These are phyloP conservation scores for Rhodocollybia butyracea DNA, from an alignment of 768 basidiomycete genomes.

Conservation along the genomic window DNA sequence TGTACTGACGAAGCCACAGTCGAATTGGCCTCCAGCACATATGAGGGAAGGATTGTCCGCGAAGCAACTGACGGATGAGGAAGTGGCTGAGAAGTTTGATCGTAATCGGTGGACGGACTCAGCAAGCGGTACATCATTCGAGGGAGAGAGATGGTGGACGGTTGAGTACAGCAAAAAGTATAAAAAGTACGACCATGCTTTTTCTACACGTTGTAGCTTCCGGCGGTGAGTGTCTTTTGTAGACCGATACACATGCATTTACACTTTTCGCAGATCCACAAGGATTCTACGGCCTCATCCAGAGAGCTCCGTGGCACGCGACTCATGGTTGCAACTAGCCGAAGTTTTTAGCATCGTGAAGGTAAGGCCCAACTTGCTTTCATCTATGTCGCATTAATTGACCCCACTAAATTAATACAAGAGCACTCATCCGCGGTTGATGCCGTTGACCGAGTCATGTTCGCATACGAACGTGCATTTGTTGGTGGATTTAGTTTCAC, in stretches of 20 bases:
- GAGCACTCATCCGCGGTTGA: constrained; percentile 85
- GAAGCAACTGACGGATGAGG: constrained; percentile 52
- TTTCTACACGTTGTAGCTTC: constrained; percentile 78
- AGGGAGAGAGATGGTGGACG: constrained; percentile 83
- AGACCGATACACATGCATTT: background rate
- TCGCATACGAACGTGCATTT: constrained; percentile 89
- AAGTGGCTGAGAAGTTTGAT: constrained; percentile 40
- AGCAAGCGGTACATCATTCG: constrained; percentile 16
- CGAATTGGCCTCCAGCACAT: constrained; percentile 69
- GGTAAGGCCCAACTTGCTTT: constrained; percentile 39
- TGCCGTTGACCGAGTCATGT: constrained; percentile 88
- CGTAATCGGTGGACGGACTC: constrained; percentile 38
- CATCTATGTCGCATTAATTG: background rate
- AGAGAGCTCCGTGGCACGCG: constrained; percentile 88
- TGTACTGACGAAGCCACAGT: constrained; percentile 72
- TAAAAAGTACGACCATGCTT: constrained; percentile 70
- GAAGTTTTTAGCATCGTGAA: constrained; percentile 85
- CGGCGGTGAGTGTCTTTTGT: constrained; percentile 55
- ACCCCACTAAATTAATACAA: constrained; percentile 24
- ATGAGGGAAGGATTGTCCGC: constrained; percentile 73
- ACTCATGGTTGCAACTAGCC: constrained; percentile 83
- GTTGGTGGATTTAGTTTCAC: constrained; percentile 85
- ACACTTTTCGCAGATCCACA: constrained; percentile 56
- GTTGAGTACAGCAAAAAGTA: constrained; percentile 86
- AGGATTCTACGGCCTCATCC: constrained; percentile 72